phyloP scores from a whole-genome alignment of 2,329 filamentous ascomycete genomes.

The Periconia sp. region DNA sequence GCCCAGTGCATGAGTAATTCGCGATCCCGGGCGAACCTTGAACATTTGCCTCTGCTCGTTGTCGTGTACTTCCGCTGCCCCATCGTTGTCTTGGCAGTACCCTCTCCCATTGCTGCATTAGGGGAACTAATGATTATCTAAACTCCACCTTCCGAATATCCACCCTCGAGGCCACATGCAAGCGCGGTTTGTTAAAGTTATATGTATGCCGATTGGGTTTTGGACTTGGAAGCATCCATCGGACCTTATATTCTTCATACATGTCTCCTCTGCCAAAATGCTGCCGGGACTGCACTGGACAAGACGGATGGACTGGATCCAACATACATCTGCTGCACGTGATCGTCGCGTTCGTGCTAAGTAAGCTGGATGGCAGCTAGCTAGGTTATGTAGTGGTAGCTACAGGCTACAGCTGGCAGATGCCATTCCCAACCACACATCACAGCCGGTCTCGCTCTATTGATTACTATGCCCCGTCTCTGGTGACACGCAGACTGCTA shows the following conservation, averaged over 20 bases:
- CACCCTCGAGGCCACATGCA: not conserved
- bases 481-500: conserved; percentile 5
- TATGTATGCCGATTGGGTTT: no score
- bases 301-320: no score
- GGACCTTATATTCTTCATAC: no score
- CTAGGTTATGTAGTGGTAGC: no score
- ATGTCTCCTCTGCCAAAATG: no score
- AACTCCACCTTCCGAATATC: not conserved
- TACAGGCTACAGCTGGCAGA: not conserved
- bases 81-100: not conserved
- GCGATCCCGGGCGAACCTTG: not conserved
- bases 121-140: not conserved
- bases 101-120: not conserved
- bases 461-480: conserved; percentile 4
- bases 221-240: no score
- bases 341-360: not conserved
- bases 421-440: not conserved
- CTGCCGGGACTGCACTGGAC: no score
- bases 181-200: no score
- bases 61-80: not conserved
- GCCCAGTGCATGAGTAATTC: not conserved
- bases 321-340: not conserved
- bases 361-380: not conserved
- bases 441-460: not conserved
- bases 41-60: not conserved